Evolutionary conservation across 371 early-diverging fungal genomes (phyloP).

Genomic region (Capillidium heterosporum): DNA sequence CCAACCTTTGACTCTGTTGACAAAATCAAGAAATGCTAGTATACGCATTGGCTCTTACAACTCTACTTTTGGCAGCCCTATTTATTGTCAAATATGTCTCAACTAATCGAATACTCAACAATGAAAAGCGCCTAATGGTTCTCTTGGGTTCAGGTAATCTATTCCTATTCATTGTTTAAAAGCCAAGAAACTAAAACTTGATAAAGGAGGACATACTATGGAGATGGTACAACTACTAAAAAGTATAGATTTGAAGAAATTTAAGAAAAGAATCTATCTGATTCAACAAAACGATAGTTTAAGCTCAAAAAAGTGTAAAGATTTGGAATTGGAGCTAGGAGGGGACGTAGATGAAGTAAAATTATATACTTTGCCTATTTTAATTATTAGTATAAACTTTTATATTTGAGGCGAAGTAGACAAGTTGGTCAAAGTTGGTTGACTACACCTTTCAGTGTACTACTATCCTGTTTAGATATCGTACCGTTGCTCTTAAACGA

Average conservation of each 20-base stretch:
- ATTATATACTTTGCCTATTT: background rate
- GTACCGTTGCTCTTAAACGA: slow-evolving; percentile 14
- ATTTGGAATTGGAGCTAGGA: background rate
- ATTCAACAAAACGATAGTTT: background rate
- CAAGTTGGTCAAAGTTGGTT: slow-evolving; percentile 48
- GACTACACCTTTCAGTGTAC: slow-evolving; percentile 31
- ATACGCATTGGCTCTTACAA: too few species aligned
- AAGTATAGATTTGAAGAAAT: background rate
- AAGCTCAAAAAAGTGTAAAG: background rate
- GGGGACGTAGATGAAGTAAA: background rate
- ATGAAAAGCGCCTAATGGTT: too few species aligned
- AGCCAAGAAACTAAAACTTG: background rate
- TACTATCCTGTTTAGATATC: slow-evolving; percentile 20
- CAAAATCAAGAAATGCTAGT: too few species aligned
- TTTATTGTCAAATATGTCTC: too few species aligned
- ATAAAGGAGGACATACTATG: background rate
- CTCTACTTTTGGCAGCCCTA: too few species aligned
- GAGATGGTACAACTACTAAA: background rate
- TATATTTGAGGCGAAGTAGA: slow-evolving; percentile 40
- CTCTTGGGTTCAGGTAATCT: background rate
- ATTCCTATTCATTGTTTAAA: background rate
- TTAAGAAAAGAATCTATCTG: background rate
- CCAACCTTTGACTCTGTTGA: too few species aligned
- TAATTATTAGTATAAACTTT: slow-evolving; percentile 17
- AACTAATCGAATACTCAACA: too few species aligned